Conservation (phyloP, 345 rosid genomes). For the Lumnitzera littorea region DNA sequence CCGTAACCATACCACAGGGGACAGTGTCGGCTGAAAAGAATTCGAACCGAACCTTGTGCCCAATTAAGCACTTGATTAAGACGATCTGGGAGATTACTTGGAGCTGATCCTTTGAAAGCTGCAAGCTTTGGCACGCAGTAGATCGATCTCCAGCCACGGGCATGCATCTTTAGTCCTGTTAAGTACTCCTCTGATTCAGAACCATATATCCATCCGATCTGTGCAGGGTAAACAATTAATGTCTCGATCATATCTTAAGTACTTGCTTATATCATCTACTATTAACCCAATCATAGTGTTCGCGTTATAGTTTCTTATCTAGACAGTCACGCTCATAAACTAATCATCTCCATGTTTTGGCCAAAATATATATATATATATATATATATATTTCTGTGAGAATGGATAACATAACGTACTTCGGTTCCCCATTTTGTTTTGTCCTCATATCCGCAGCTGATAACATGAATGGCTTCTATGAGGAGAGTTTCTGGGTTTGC, state of each 20-base stretch:
- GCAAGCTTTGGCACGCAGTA: constrained; percentile 15
- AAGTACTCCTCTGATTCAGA: constrained; percentile 36
- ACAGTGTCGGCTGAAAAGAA: constrained; percentile 26
- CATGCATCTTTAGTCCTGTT: constrained; percentile 38
- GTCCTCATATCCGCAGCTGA: constrained; percentile 24
- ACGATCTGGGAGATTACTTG: constrained; percentile 11
- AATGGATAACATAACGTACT: constrained; percentile 5
- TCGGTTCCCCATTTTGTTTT: constrained; percentile 19
- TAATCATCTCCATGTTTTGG: too few species aligned
- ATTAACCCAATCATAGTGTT: too few species aligned
- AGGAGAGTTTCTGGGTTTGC: constrained; percentile 10
- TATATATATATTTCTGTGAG: too few species aligned
- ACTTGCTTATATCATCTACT: too few species aligned
- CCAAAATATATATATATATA: too few species aligned
- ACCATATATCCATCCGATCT: constrained; percentile 33
- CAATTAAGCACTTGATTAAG: constrained; percentile 16
- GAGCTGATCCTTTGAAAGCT: constrained; percentile 9
- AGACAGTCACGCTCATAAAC: background rate
- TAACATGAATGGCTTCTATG: constrained; percentile 19
- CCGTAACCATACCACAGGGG: constrained; percentile 34
- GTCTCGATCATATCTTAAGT: too few species aligned
- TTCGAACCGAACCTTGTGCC: constrained; percentile 17
- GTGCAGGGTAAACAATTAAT: background rate
- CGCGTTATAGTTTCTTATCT: too few species aligned
- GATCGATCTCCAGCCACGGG: constrained; percentile 20